Evolutionary conservation across 345 rosid genomes (phyloP).

Genomic region (Alliaria petiolata): DNA sequence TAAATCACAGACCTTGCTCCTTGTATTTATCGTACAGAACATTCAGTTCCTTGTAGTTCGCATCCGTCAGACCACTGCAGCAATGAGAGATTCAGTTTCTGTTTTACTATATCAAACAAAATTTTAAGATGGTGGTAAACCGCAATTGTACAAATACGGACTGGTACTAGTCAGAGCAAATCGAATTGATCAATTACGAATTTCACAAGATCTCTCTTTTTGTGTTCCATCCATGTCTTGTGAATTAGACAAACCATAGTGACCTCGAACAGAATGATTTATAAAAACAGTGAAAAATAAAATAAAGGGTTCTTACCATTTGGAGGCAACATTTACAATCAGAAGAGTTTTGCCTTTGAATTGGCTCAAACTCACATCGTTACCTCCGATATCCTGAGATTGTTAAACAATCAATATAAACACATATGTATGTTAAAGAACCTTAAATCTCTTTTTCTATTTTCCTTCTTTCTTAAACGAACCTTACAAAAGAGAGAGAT

Average conservation of each 20-base stretch:
- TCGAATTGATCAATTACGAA: background rate
- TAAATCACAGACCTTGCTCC: constrained; percentile 49
- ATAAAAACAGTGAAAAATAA: background rate
- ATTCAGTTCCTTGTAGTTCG: constrained; percentile 89
- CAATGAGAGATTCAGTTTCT: background rate
- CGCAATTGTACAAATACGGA: background rate
- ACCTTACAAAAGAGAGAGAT: background rate
- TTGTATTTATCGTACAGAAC: constrained; percentile 75
- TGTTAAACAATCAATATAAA: background rate
- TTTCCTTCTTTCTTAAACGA: background rate
- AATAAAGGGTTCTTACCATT: constrained; percentile 49
- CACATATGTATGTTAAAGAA: background rate
- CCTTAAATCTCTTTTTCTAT: background rate
- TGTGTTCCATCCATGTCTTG: background rate
- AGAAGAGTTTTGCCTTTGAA: constrained; percentile 82
- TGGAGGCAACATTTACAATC: constrained; percentile 88
- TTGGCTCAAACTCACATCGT: constrained; percentile 57
- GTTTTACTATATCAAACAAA: background rate
- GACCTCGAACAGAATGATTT: background rate
- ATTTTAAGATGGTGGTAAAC: background rate
- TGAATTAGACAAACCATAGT: background rate
- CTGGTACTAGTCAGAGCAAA: background rate
- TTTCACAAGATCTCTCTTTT: background rate
- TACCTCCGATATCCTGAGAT: constrained; percentile 79
- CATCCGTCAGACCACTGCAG: constrained; percentile 74